phyloP scores from a whole-genome alignment of 805 yeast genomes.

The Saccharomycodes ludwigii region DNA sequence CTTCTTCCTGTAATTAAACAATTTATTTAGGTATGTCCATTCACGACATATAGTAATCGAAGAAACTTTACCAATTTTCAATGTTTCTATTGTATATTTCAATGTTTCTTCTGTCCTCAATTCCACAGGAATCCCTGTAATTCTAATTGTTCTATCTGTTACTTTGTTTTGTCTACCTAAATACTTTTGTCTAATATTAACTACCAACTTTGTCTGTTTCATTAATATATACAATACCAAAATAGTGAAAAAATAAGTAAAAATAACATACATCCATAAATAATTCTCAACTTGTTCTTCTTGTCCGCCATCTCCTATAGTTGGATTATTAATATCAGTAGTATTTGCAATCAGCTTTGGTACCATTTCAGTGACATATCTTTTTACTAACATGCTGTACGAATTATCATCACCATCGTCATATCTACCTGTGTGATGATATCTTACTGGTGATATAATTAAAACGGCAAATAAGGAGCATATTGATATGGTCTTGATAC shows the following conservation, averaged over 20 bases:
- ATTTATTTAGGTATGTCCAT: conserved; percentile 62
- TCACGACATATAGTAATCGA: conserved; percentile 73
- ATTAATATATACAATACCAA: conserved; percentile 48
- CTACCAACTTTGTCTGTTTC: conserved; percentile 61
- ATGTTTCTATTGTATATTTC: conserved; percentile 59
- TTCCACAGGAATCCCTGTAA: conserved; percentile 81
- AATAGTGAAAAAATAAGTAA: conserved; percentile 77
- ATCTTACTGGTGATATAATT: conserved; percentile 75
- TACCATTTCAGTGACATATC: conserved; percentile 1
- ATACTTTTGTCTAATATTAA: conserved; percentile 64
- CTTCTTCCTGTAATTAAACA: conserved; percentile 46
- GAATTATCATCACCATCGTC: conserved; percentile 42
- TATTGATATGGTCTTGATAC: conserved; percentile 52
- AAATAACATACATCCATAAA: conserved; percentile 72
- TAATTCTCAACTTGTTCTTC: conserved; percentile 41
- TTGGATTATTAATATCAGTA: conserved; percentile 11
- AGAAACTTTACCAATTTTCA: conserved; percentile 72
- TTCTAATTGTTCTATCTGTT: conserved; percentile 80
- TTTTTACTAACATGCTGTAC: neutral
- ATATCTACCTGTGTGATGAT: conserved; percentile 68
- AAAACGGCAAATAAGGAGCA: conserved; percentile 61
- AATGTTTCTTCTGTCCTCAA: conserved; percentile 61
- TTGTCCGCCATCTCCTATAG: conserved; percentile 17
- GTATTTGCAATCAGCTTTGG: conserved; percentile 4
- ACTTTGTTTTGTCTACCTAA: conserved; percentile 79